phyloP scores from a whole-genome alignment of 345 rosid species.

The Syzygium oleosum region DNA sequence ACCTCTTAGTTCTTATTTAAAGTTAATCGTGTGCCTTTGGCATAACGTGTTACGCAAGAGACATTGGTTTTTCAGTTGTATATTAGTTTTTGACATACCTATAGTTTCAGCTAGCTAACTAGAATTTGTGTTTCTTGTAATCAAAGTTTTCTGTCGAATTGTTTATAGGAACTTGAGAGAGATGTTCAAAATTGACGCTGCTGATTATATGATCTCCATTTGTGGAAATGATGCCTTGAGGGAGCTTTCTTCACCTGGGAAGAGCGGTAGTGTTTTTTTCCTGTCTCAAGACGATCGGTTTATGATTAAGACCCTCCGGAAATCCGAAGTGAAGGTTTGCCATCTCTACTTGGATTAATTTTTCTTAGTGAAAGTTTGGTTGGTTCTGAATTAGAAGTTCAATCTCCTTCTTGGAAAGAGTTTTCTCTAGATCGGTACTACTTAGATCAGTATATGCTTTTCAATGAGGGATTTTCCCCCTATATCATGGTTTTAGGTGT shows the following conservation, averaged over 20 bases:
- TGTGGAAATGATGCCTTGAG: constrained; percentile 97
- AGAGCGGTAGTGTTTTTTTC: constrained; percentile 94
- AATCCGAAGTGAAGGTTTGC: constrained; percentile 94
- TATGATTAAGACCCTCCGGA: constrained; percentile 97
- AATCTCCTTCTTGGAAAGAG: not conserved
- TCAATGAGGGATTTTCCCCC: not conserved
- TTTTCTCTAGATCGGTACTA: not conserved
- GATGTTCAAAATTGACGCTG: constrained; percentile 98
- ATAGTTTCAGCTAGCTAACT: not conserved
- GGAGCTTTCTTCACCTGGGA: constrained; percentile 98
- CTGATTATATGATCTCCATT: constrained; percentile 98
- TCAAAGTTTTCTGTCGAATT: constrained; percentile 3
- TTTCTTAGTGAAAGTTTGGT: not conserved
- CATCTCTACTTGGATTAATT: constrained; percentile 2
- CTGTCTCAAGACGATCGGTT: constrained; percentile 95
- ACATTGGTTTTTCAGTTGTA: not conserved
- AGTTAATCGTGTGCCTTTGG: not conserved
- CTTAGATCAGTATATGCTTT: not conserved
- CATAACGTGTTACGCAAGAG: not conserved
- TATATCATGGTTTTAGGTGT: not conserved
- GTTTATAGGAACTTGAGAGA: constrained; percentile 82
- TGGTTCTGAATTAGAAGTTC: not conserved
- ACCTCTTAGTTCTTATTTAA: not conserved
- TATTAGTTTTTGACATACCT: not conserved
- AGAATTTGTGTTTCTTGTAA: not conserved